Percentiles rank a stretch among this genome's conserved stretches.
These are phyloP conservation scores for Aspergillus sojae DNA, from an alignment of 2,329 filamentous ascomycete species.

Conservation along the genomic window DNA sequence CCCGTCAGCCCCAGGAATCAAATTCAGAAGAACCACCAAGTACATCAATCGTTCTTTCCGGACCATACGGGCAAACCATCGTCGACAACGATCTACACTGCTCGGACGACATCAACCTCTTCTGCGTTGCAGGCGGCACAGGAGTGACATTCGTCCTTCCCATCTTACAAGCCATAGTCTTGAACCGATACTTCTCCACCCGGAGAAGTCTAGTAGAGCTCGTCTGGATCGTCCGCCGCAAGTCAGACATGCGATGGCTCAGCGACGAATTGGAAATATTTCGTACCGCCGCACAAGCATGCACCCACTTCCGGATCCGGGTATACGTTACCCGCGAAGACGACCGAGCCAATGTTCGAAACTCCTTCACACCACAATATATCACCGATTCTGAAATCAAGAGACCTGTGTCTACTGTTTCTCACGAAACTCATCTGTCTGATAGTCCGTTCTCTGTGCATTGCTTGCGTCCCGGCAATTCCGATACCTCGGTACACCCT, in stretches of 20 bases:
- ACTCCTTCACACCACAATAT: neutral
- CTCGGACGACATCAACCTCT: constrained; percentile 45
- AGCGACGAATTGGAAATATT: constrained; percentile 58
- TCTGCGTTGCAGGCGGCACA: constrained; percentile 61
- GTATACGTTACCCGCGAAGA: constrained; percentile 63
- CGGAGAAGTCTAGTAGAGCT: constrained; percentile 57
- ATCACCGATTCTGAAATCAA: neutral
- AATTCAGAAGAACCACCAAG: neutral
- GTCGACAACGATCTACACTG: constrained; percentile 43
- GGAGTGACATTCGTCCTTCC: constrained; percentile 62
- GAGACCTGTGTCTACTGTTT: neutral
- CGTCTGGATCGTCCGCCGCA: constrained; percentile 65
- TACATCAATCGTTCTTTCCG: constrained; percentile 57
- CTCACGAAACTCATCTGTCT: neutral
- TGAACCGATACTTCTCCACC: constrained; percentile 18
- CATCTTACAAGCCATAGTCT: constrained; percentile 43
- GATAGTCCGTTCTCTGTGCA: constrained; percentile 14
- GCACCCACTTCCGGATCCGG: constrained; percentile 52
- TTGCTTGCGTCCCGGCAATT: constrained; percentile 9
- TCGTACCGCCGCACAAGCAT: constrained; percentile 38
- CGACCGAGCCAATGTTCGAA: constrained; percentile 5
- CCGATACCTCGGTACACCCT: constrained; percentile 19
- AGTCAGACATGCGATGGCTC: constrained; percentile 61
- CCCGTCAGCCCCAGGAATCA: constrained; percentile 29
- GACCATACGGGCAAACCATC: constrained; percentile 63